These are phyloP conservation scores for Nakazawaea sp. DNA, from an alignment of 805 yeast species.

Conservation along the genomic window DNA sequence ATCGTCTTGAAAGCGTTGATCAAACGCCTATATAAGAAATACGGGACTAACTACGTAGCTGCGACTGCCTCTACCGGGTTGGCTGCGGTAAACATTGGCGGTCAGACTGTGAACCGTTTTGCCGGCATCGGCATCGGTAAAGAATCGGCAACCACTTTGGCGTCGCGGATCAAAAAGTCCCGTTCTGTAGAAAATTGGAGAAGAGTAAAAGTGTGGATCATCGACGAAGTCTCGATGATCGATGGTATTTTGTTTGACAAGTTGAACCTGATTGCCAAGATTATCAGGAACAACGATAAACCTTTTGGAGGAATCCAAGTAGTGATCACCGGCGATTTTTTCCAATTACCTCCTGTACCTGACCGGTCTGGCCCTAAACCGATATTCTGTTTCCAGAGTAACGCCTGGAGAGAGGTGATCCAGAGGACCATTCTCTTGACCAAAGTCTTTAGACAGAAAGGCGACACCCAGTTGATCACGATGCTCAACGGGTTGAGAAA, in stretches of 20 bases:
- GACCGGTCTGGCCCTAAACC: slow-evolving; percentile 28
- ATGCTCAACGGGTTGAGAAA: slow-evolving; percentile 77
- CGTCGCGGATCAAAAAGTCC: slow-evolving; percentile 41
- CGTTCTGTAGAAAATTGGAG: slow-evolving; percentile 53
- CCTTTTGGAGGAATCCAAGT: slow-evolving; percentile 97
- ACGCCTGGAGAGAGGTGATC: slow-evolving; percentile 60
- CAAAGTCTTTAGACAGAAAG: slow-evolving; percentile 81
- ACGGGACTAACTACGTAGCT: slow-evolving; percentile 52
- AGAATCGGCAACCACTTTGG: slow-evolving; percentile 38
- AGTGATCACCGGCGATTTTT: slow-evolving; percentile 90
- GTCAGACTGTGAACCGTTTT: slow-evolving; percentile 79
- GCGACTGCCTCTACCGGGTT: slow-evolving; percentile 95
- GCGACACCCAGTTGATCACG: slow-evolving; percentile 68
- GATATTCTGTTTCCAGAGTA: slow-evolving; percentile 69
- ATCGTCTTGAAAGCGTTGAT: slow-evolving; percentile 62
- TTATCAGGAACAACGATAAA: slow-evolving; percentile 31
- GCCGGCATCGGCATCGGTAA: slow-evolving; percentile 81
- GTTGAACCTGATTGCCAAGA: slow-evolving; percentile 62
- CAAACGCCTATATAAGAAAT: slow-evolving; percentile 33
- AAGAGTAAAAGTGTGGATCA: slow-evolving; percentile 59
- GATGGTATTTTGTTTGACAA: slow-evolving; percentile 75
- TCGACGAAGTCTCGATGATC: slow-evolving; percentile 95
- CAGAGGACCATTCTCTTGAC: slow-evolving; percentile 62
- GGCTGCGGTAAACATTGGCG: slow-evolving; percentile 93
- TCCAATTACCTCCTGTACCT: slow-evolving; percentile 88